Conservation (phyloP, 2,329 filamentous ascomycete species). For the Aspergillus pseudotamarii region DNA sequence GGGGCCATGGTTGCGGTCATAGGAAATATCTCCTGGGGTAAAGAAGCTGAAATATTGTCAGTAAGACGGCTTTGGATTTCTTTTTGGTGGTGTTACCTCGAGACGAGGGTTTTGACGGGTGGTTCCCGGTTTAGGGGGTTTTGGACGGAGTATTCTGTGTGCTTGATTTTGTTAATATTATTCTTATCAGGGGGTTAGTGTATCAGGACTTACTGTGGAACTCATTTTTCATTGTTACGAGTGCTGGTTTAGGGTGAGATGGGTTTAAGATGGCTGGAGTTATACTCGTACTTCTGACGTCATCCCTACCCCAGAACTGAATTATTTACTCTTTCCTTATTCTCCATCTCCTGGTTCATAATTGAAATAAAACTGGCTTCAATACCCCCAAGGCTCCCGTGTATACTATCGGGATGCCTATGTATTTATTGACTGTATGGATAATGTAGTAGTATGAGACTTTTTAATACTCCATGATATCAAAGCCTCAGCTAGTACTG, state of each 20-base stretch:
- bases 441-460: no score
- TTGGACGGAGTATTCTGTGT: slow-evolving; percentile 25
- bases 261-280: background rate
- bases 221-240: background rate
- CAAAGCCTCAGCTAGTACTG: no score
- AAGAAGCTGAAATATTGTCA: slow-evolving; percentile 48
- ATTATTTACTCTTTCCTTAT: background rate
- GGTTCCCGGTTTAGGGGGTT: slow-evolving; percentile 40
- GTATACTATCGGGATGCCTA: no score
- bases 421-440: no score
- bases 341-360: no score
- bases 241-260: background rate
- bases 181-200: background rate
- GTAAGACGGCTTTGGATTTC: background rate
- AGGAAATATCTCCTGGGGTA: slow-evolving; percentile 53
- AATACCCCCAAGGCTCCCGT: no score
- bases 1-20: slow-evolving; percentile 61
- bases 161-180: background rate
- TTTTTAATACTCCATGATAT: no score
- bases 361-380: no score
- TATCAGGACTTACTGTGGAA: background rate
- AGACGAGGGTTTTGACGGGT: slow-evolving; percentile 30
- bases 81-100: slow-evolving; percentile 22
- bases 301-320: background rate
- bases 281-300: background rate